phyloP scores from a whole-genome alignment of 768 basidiomycete species.

The Tricholomella constricta region DNA sequence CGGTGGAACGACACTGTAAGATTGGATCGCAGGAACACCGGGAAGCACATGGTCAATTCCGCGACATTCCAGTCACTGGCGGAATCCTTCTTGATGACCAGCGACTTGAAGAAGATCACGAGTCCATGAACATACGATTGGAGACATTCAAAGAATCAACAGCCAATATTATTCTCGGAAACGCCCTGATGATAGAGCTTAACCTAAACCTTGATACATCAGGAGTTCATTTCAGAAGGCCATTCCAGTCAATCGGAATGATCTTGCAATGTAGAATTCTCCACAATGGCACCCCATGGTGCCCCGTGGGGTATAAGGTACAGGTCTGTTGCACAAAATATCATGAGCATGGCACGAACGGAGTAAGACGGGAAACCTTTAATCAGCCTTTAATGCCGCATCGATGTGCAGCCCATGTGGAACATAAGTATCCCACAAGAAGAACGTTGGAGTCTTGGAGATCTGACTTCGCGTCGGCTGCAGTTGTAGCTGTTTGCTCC shows the following conservation, averaged over 20 bases:
- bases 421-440: neutral
- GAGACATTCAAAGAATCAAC: neutral
- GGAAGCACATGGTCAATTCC: slow-evolving; percentile 25
- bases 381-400: neutral
- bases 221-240: neutral
- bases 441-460: neutral
- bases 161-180: neutral
- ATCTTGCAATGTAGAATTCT: neutral
- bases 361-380: neutral
- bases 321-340: neutral
- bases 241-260: neutral
- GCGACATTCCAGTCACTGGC: slow-evolving; percentile 22
- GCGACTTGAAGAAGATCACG: slow-evolving; percentile 3
- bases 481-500: neutral
- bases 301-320: neutral
- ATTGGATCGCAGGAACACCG: slow-evolving; percentile 24
- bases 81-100: slow-evolving; percentile 11
- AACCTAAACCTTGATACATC: neutral
- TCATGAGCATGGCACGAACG: slow-evolving; percentile 1
- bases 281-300: neutral
- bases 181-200: neutral
- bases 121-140: neutral
- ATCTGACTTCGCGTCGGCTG: slow-evolving; percentile 1
- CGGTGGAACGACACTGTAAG: slow-evolving; percentile 6
- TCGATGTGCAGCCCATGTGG: neutral